Evolutionary conservation across 345 rosid species (phyloP), one percentile per base, ranked within the genome.

Genomic region (Pistacia vera): DNA sequence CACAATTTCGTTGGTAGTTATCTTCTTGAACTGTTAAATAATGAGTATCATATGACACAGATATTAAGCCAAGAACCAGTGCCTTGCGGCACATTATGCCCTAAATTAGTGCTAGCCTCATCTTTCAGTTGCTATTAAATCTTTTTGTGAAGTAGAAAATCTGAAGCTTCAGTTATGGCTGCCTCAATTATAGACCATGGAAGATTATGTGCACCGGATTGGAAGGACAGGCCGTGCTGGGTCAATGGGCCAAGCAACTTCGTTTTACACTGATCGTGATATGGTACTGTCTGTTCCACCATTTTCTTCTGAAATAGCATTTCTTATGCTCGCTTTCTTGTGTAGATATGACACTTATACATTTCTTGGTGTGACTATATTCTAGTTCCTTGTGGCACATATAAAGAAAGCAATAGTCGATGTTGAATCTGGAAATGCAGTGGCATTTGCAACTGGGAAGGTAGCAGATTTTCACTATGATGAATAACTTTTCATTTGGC

Each of bases 201-300:
- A 84, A 73, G 87, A 81, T 76, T 84, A 84, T 59, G 79, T 81
- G 63, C 84, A 81, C 65, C 82, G 84, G 22, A 70, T 84, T 78
- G 87, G 84, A 73, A 84, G 87, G 75, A 84, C 87, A 16, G 87
- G 87, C 10, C 83, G 87, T 48, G 87, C 84, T 65, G 87, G 87
- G 33, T 76, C 81, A 70, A 77, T 77, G 22, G 84, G 87, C 72
- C 83, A 76, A 73, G 87, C 87, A 66, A 84, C 84, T 63, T 81
- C 84, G 2, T 81, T 84, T 76, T 84, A 75, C 64, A 79, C 83
- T 10, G 84, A 81, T 56, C 84, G 79, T 33, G 87, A 84, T 71
- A 36, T 81, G 87, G 87, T 80, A 63, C 30, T 35, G 18, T 63
- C n/a, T n/a, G 17, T 28, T 63, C 46, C 18, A 36, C 66, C 56